Evolutionary conservation across 1,284 basidiomycete genomes (phyloP).

Genomic region (Cystobasidium pallidum): DNA sequence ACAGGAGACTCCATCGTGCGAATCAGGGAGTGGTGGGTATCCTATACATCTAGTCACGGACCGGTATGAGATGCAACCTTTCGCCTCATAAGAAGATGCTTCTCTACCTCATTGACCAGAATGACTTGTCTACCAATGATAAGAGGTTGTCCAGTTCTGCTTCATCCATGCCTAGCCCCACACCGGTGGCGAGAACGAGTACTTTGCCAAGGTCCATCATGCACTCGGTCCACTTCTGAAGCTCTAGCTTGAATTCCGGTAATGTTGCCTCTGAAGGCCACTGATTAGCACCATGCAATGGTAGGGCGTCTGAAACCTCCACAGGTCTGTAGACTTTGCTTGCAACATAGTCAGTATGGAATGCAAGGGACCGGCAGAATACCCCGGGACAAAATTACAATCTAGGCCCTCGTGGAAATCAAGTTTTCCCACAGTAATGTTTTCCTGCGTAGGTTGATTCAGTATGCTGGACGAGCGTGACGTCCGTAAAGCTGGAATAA

Average conservation of each 20-base stretch:
- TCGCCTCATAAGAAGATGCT: too few relatives aligned
- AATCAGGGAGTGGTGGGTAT: conserved; percentile 77
- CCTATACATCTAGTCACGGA: conserved; percentile 59
- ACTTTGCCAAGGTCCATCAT: conserved; percentile 76
- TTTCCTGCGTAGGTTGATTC: conserved; percentile 60
- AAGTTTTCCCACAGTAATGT: conserved; percentile 78
- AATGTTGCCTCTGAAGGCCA: conserved; percentile 65
- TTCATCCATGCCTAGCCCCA: conserved; percentile 70
- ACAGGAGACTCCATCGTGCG: conserved; percentile 77
- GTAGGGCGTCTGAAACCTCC: conserved; percentile 56
- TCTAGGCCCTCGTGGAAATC: conserved; percentile 85
- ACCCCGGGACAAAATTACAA: conserved; percentile 52
- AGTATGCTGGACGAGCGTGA: background rate
- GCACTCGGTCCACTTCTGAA: conserved; percentile 73
- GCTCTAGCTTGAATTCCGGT: conserved; percentile 65
- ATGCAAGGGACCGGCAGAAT: conserved; percentile 60
- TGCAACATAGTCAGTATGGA: background rate
- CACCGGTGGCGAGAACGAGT: conserved; percentile 80
- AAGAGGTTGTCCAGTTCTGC: conserved; percentile 72
- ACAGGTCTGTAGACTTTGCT: conserved; percentile 8
- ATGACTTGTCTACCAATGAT: conserved; percentile 72
- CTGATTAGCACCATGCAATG: conserved; percentile 78
- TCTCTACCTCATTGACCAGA: conserved; percentile 76
- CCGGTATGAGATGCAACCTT: background rate
- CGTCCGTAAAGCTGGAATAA: background rate